These are phyloP conservation scores for Tripidium arundinaceum DNA, from an alignment of 202 grass and related monocot genomes.

Conservation along the genomic window DNA sequence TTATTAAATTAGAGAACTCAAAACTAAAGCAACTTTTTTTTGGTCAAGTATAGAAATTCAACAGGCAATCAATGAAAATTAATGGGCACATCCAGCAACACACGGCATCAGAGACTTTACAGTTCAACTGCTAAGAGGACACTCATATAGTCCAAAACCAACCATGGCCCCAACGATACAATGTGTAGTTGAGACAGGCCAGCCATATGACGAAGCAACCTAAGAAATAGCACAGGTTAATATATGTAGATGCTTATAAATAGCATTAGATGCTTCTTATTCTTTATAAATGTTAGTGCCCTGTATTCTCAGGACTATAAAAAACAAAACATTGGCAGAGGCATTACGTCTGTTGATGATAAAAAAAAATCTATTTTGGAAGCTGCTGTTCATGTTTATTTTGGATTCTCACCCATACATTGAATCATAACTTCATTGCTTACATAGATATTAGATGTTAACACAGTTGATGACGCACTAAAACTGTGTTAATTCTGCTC, in stretches of 20 bases:
- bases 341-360: background rate
- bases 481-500: no score
- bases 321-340: background rate
- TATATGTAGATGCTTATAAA: slow-evolving; percentile 7
- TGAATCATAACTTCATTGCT: no score
- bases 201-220: slow-evolving; percentile 97
- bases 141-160: slow-evolving; percentile 72
- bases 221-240: slow-evolving; percentile 35
- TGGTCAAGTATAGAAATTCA: background rate
- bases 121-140: background rate
- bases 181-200: slow-evolving; percentile 99
- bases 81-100: background rate
- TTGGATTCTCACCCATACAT: no score
- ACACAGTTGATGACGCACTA: no score
- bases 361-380: background rate
- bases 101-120: background rate
- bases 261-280: background rate
- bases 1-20: background rate
- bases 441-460: no score
- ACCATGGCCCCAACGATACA: slow-evolving; percentile 99
- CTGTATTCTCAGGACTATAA: slow-evolving; percentile 17
- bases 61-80: background rate
- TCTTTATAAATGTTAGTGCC: slow-evolving; percentile 13
- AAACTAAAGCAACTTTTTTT: background rate
- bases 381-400: no score